phyloP scores from a whole-genome alignment of 2,329 filamentous ascomycete species.

The Fusarium sp. region DNA sequence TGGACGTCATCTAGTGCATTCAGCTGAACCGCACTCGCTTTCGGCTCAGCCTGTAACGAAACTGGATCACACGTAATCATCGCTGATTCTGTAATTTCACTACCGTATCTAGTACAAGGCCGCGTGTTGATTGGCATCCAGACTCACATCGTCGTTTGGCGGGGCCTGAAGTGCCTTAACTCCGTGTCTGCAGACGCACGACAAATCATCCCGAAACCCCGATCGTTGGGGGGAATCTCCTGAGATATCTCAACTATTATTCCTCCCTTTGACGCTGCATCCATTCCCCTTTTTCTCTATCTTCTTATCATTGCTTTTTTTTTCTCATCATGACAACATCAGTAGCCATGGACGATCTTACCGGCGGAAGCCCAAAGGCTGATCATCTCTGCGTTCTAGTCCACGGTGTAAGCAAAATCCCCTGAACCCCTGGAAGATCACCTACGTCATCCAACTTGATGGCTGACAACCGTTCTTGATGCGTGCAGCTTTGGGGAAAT shows the following conservation, averaged over 20 bases:
- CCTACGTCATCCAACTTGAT: slow-evolving; percentile 20
- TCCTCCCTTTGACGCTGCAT: slow-evolving; percentile 5
- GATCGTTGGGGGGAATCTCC: slow-evolving; percentile 36
- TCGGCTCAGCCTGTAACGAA: slow-evolving; percentile 22
- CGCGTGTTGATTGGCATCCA: slow-evolving; percentile 34
- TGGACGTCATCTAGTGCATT: background rate
- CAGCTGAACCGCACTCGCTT: background rate
- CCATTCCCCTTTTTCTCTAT: background rate
- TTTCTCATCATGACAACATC: slow-evolving; percentile 31
- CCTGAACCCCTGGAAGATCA: slow-evolving; percentile 30
- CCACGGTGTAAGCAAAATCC: slow-evolving; percentile 71
- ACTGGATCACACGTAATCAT: background rate
- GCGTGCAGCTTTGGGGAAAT: slow-evolving; percentile 78
- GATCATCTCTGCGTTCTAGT: slow-evolving; percentile 83
- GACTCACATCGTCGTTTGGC: slow-evolving; percentile 15
- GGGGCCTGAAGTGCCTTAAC: slow-evolving; percentile 33
- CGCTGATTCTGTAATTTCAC: background rate
- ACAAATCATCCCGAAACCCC: slow-evolving; percentile 33
- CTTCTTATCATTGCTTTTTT: background rate
- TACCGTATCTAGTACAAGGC: background rate
- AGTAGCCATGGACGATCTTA: slow-evolving; percentile 48
- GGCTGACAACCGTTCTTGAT: slow-evolving; percentile 35
- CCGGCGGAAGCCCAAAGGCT: slow-evolving; percentile 65
- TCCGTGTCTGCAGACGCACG: slow-evolving; percentile 19
- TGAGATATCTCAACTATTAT: slow-evolving; percentile 36